phyloP scores from a whole-genome alignment of 495 filamentous ascomycete genomes.

The Trichocladium antarcticum region DNA sequence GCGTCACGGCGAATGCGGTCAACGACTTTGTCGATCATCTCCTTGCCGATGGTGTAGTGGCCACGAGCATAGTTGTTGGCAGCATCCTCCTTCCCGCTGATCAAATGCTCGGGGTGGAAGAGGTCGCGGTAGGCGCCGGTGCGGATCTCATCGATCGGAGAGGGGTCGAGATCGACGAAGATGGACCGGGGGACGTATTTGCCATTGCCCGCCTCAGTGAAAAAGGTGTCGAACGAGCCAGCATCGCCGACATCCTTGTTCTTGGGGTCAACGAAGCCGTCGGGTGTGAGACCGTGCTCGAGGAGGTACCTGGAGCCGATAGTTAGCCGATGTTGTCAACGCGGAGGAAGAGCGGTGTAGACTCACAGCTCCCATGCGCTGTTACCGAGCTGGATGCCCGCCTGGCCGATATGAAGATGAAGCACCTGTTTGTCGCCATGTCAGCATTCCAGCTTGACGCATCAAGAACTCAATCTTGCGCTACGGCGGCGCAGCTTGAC shows the following conservation, averaged over 20 bases:
- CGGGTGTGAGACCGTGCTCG: slow-evolving; percentile 73
- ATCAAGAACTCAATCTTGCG: neutral
- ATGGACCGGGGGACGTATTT: slow-evolving; percentile 88
- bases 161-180: slow-evolving; percentile 83
- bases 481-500: neutral
- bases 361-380: slow-evolving; percentile 91
- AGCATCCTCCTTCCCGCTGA: slow-evolving; percentile 88
- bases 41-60: slow-evolving; percentile 89
- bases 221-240: slow-evolving; percentile 82
- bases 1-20: slow-evolving; percentile 76
- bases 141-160: slow-evolving; percentile 85
- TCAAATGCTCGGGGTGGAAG: slow-evolving; percentile 79
- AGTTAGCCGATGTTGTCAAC: slow-evolving; percentile 6
- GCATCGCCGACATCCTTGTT: slow-evolving; percentile 48
- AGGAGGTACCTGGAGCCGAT: slow-evolving; percentile 59
- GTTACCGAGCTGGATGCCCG: slow-evolving; percentile 86
- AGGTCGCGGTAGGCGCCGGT: slow-evolving; percentile 73
- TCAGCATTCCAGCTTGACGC: slow-evolving; percentile 8
- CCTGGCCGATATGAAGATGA: slow-evolving; percentile 88
- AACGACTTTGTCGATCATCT: slow-evolving; percentile 71
- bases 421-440: slow-evolving; percentile 47
- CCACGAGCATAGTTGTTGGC: slow-evolving; percentile 94
- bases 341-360: slow-evolving; percentile 31
- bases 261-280: slow-evolving; percentile 60
- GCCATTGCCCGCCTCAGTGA: slow-evolving; percentile 72